Base-by-base conservation (phyloP, 768 basidiomycete genomes). In the Heimioporus sp. region DNA sequence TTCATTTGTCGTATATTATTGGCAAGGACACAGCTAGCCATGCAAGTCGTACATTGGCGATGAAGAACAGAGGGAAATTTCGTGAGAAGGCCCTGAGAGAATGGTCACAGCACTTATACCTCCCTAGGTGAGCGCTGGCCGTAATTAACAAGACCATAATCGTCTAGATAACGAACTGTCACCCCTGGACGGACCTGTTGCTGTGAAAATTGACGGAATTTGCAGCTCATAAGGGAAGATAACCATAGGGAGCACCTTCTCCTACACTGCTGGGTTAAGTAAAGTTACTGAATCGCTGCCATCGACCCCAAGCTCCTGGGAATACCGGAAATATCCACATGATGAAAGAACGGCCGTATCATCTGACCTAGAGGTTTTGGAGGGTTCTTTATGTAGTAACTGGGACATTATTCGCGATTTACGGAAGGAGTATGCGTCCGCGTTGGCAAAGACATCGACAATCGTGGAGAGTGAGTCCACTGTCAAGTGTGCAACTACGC, bases 41-140 rank as follows among this genome's bases (percentile, higher is more conserved):
- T 49, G 57, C 47, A 43, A 53, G 43, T 44, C 37, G 51, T n/a
- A 31, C 21, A 41, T 49, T 52, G n/a, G 44, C 10, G 56, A 52
- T 43, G 57, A 41, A 54, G 54, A 41, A 59, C 39, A 37, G 32
- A 51, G 28, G 39, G 51, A 17, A 49, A 52, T 28, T 28, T 28
- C 57, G 62, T 64, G 62, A 55, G 62, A 63, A 58, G 53, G 31
- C 49, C 6, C 7, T 4, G 41, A 17, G 37, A 31, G 11, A 12
- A 51, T 19, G 34, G 21, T 30, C 31, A 48, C 45, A 44, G 44
- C 59, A 53, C 47, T 58, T 54, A 62, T 62, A 61, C 19, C 30
- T n/a, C 39, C 32, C 30, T 19, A 46, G 6, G 10, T 32, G 8
- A 42, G 24, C 11, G 17, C n/a, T 48, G 16, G 39, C 45, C 51